Base-by-base conservation (phyloP, 164 flowering plant species). In the Euptelea pleiosperma region DNA sequence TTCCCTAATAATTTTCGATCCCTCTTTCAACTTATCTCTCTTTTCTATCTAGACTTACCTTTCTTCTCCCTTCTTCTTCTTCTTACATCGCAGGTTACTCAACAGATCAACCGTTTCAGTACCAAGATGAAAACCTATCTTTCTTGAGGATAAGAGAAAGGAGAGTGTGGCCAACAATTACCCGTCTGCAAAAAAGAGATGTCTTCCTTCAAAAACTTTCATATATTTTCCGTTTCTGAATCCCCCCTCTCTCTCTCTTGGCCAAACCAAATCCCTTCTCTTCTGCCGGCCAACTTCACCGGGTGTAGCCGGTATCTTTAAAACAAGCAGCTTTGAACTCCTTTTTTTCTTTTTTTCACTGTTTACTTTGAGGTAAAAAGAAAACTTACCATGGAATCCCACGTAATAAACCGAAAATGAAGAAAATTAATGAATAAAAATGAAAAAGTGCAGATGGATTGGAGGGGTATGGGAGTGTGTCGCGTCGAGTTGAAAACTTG, bases 81-180 rank as follows among this genome's bases (percentile, higher is more conserved):
- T 7, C 26, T 36, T 26, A 3, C 6, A n/a, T n/a, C n/a, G 24
- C 21, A 41, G 52, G 22, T 42, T 18, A 19, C 19, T 8, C 3
- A 42, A 42, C 45, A 18, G 45, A 42, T 42, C 45, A 42, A 42
- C 45, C 45, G 19, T n/a, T n/a, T n/a, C n/a, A n/a, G n/a, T n/a
- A n/a, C n/a, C n/a, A n/a, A n/a, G n/a, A n/a, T n/a, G n/a, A n/a
- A n/a, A n/a, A n/a, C n/a, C n/a, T n/a, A n/a, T n/a, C n/a, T n/a
- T n/a, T n/a, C n/a, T n/a, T n/a, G 75, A 66, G 70, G 84, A 72
- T 71, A 72, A 75, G 73, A 69, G 58, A 34, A 41, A 54, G 60
- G 37, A 72, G 79, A 70, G 70, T 78, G 82, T 76, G 82, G 84
- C 57, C 84, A 71, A 70, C 65, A 76, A 76, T 78, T 71, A 64